Evolutionary conservation across 2,329 filamentous ascomycete species (phyloP).

Genomic region (Aurifilum marmelostoma): DNA sequence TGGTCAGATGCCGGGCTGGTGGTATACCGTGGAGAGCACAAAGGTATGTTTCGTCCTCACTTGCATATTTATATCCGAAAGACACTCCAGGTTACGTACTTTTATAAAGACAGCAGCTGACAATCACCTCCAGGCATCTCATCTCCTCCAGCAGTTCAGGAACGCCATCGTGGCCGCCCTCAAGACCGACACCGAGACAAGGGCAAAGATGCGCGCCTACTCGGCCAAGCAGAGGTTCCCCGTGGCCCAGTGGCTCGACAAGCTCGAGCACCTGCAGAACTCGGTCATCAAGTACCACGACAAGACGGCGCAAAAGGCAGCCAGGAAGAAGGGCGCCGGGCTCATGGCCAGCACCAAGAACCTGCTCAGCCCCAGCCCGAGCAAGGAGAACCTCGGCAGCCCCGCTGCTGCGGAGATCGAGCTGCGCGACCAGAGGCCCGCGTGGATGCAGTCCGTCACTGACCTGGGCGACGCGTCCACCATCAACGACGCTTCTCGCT

Average conservation of each 20-base stretch:
- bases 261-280: constrained; percentile 62
- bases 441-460: constrained; percentile 23
- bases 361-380: constrained; percentile 27
- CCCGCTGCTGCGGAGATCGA: constrained; percentile 16
- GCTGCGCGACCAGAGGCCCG: constrained; percentile 24
- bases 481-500: constrained; percentile 15
- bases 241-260: constrained; percentile 67
- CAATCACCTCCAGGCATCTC: constrained; percentile 39
- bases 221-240: constrained; percentile 68
- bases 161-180: constrained; percentile 62
- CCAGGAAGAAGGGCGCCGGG: constrained; percentile 27
- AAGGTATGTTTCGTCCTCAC: constrained; percentile 44
- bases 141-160: constrained; percentile 67
- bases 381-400: constrained; percentile 24
- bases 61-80: too few species aligned
- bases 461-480: constrained; percentile 20
- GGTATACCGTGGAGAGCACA: constrained; percentile 69
- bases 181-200: constrained; percentile 55
- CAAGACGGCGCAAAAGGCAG: constrained; percentile 37
- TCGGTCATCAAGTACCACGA: constrained; percentile 51
- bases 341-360: constrained; percentile 31
- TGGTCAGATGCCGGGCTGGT: constrained; percentile 71
- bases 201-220: constrained; percentile 65
- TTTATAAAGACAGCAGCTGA: too few species aligned
- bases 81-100: too few species aligned